Base-by-base conservation (phyloP, 1,284 basidiomycete genomes). In the Irpex sp. region DNA sequence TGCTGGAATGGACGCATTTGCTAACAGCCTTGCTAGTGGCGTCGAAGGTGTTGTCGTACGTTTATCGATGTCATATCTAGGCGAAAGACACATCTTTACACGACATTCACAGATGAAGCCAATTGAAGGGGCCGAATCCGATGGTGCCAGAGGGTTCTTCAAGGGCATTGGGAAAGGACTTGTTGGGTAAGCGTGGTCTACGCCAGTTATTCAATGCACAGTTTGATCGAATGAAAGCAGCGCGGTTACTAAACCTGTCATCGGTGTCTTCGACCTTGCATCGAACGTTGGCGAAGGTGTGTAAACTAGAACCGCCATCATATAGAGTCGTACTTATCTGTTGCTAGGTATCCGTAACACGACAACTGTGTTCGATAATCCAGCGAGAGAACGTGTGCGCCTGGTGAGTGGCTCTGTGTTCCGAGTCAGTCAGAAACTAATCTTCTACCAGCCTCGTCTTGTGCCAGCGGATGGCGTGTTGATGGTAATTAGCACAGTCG, bases 131-230 rank as follows among this genome's bases (percentile, higher is more conserved):
- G 97, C 97, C 0, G 97, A 99, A 74, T 84, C 88, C 13, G 95
- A 92, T 69, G 97, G 97, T 5, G 95, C 97, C 0, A 81, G 93
- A 39, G 97, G 97, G 4, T 99, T 99, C 78, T 94, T 98, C 81
- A 98, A 97, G 76, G 97, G 97, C 11, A 87, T 99, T 35, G 97
- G 97, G 13, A 98, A 97, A 75, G 97, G 97, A 8, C 80, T 98
- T 59, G 94, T 98, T 62, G 97, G 97, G 90, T 94, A 73, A 63
- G 87, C 74, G 15, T 43, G 13, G 1, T 19, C 6, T 46, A 15
- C 9, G 59, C 46, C 43, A 35, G 55, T 37, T 53, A 17, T 61
- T 58, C 63, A 37, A 62, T 61, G 58, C 51, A 58, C 60, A 57
- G 51, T 51, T 59, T 60, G 59, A 61, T 66, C n/a, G 17, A 50